Evolutionary conservation across 371 early-diverging fungal species (phyloP).

Genomic region (Rhizopus arrhizus): DNA sequence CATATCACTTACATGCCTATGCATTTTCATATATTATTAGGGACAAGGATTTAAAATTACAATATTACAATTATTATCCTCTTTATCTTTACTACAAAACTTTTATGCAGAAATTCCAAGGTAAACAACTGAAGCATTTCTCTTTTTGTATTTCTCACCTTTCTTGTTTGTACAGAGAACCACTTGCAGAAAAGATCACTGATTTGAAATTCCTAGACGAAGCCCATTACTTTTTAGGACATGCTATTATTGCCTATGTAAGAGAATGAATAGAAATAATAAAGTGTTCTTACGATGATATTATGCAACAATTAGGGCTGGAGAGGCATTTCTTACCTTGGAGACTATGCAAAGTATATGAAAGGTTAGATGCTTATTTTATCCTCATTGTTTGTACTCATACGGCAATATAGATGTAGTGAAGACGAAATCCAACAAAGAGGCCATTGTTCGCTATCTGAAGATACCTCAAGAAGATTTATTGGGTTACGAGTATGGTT

Average conservation of each 20-base stretch:
- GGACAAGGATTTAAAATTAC: conserved; percentile 80
- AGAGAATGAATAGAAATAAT: not conserved
- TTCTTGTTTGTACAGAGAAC: conserved; percentile 25
- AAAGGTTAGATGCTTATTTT: conserved; percentile 27
- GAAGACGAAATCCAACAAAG: conserved; percentile 66
- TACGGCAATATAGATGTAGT: conserved; percentile 57
- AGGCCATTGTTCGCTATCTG: conserved; percentile 70
- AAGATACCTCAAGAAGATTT: conserved; percentile 70
- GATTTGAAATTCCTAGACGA: conserved; percentile 49
- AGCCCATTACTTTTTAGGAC: conserved; percentile 49
- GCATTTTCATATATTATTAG: conserved; percentile 16
- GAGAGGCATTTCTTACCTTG: conserved; percentile 52
- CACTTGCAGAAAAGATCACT: conserved; percentile 44
- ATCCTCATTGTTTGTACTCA: not conserved
- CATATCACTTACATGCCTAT: not conserved
- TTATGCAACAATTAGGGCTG: conserved; percentile 35
- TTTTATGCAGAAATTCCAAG: conserved; percentile 59
- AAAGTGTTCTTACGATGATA: not conserved
- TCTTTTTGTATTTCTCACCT: not conserved
- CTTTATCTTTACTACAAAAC: conserved; percentile 64
- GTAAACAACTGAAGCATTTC: conserved; percentile 27
- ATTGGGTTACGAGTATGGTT: conserved; percentile 75
- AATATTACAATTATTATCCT: conserved; percentile 69
- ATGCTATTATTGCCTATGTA: conserved; percentile 57
- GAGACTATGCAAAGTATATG: conserved; percentile 53